phyloP scores from a whole-genome alignment of 345 rosid genomes.

The Acer yangbiense region DNA sequence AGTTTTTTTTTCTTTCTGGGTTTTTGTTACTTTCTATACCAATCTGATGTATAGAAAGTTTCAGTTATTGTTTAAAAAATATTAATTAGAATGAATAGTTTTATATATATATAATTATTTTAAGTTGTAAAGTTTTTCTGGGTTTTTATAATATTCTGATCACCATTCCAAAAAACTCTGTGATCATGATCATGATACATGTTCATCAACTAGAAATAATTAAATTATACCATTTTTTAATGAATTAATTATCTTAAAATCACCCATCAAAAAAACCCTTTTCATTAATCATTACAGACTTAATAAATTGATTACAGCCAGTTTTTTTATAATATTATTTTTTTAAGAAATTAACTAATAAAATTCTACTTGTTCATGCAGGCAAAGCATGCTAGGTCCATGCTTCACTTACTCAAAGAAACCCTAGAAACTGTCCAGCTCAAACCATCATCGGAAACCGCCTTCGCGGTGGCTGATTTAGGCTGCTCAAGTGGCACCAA shows the following conservation, averaged over 20 bases:
- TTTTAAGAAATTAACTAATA: no score
- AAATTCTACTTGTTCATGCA: constrained; percentile 27
- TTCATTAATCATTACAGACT: not conserved
- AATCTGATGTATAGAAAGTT: not conserved
- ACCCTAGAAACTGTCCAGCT: constrained; percentile 75
- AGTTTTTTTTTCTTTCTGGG: no score
- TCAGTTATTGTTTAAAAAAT: no score
- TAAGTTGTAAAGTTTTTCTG: no score
- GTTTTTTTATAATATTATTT: no score
- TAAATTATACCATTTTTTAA: not conserved
- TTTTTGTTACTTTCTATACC: not conserved
- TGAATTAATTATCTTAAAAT: not conserved
- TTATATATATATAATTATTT: no score
- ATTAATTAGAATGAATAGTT: no score
- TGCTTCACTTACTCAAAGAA: constrained; percentile 86
- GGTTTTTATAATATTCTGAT: not conserved
- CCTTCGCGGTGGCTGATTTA: constrained; percentile 84
- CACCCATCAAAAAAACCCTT: not conserved
- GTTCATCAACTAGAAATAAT: no score
- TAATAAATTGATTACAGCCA: no score
- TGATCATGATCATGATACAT: not conserved
- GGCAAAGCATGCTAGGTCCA: constrained; percentile 87
- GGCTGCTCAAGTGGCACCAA: constrained; percentile 89
- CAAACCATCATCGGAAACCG: constrained; percentile 28
- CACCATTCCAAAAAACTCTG: not conserved